Evolutionary conservation across 768 basidiomycete species (phyloP).

Genomic region (Russula compacta): DNA sequence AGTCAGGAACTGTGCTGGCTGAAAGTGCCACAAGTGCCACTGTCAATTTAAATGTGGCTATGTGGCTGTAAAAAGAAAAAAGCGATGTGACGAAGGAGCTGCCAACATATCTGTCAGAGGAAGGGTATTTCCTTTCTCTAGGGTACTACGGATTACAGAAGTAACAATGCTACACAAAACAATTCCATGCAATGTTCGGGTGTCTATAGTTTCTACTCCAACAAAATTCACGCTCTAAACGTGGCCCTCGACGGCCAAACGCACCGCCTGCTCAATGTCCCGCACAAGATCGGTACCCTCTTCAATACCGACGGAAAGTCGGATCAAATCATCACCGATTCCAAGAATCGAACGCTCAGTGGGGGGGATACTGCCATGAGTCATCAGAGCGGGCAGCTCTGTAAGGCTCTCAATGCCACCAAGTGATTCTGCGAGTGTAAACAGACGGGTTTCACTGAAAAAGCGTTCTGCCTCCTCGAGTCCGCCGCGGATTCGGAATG

Average conservation of each 20-base stretch:
- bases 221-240: neutral
- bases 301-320: conserved; percentile 84
- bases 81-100: too few species aligned
- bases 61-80: too few species aligned
- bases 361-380: conserved; percentile 68
- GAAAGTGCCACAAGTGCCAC: too few species aligned
- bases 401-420: conserved; percentile 91
- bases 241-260: conserved; percentile 29
- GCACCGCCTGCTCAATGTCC: conserved; percentile 62
- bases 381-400: conserved; percentile 84
- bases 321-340: conserved; percentile 66
- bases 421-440: conserved; percentile 78
- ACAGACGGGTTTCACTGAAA: conserved; percentile 53
- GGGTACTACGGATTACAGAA: too few species aligned
- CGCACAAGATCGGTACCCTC: conserved; percentile 72
- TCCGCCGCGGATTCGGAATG: conserved; percentile 50
- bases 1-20: too few species aligned
- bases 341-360: conserved; percentile 61
- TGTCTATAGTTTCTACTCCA: neutral
- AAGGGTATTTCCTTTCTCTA: too few species aligned
- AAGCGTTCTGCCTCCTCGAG: conserved; percentile 53
- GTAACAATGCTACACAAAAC: neutral
- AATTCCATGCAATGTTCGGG: neutral
- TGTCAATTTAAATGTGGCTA: too few species aligned
- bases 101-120: too few species aligned